Conservation (phyloP, 2,329 filamentous ascomycete genomes). For the Tolypocladium paradoxum region DNA sequence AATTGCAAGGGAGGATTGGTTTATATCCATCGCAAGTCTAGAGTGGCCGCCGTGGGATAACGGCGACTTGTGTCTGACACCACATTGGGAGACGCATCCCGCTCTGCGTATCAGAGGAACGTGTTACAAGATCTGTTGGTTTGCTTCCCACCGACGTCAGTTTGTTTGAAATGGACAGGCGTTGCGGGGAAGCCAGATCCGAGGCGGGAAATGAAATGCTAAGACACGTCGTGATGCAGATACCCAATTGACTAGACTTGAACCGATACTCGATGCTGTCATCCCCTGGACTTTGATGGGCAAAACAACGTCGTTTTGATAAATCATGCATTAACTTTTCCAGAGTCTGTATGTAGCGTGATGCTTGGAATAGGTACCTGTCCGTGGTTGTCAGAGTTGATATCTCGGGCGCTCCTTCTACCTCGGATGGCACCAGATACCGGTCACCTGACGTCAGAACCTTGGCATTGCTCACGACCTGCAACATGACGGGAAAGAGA, state of each 20-base stretch:
- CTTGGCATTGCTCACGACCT: neutral
- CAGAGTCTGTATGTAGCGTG: neutral
- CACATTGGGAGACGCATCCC: neutral
- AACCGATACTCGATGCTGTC: neutral
- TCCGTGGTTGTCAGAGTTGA: neutral
- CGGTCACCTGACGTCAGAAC: neutral
- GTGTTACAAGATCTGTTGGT: neutral
- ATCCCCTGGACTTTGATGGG: neutral
- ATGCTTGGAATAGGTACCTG: neutral
- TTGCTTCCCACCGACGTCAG: neutral
- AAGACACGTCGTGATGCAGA: neutral
- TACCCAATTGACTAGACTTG: conserved; percentile 1
- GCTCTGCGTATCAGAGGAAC: neutral
- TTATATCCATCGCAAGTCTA: neutral
- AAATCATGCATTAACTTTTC: neutral
- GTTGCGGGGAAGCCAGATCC: neutral
- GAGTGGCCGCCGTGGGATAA: neutral
- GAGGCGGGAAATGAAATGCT: neutral
- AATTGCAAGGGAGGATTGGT: neutral
- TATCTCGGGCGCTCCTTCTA: neutral
- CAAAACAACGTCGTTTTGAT: neutral
- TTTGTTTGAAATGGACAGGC: neutral
- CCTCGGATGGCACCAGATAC: neutral
- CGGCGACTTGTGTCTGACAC: neutral
- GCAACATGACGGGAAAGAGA: neutral